phyloP scores from a whole-genome alignment of 129 eudicot genomes.

The Dittrichia graveolens region DNA sequence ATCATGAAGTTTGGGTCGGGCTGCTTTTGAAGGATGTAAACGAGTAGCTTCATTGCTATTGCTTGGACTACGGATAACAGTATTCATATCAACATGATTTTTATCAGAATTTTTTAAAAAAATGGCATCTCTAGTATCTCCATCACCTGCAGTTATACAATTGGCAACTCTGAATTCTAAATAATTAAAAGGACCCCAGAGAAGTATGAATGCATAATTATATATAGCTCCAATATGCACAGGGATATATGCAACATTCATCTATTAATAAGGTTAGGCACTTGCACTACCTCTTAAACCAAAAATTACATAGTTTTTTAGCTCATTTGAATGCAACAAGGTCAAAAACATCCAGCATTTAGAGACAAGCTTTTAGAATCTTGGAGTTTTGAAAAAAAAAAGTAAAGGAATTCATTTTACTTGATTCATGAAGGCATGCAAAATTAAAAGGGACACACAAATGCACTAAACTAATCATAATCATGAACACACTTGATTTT shows the following conservation, averaged over 20 bases:
- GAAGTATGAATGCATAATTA: slow-evolving; percentile 7
- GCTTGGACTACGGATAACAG: slow-evolving; percentile 53
- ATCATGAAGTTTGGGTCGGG: slow-evolving; percentile 51
- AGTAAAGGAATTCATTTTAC: neutral
- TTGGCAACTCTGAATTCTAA: slow-evolving; percentile 1
- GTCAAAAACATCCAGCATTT: neutral
- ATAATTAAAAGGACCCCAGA: neutral
- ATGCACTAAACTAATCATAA: slow-evolving; percentile 8
- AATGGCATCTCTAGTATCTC: slow-evolving; percentile 50
- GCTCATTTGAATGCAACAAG: neutral
- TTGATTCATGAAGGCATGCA: slow-evolving; percentile 1
- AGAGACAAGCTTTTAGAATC: neutral
- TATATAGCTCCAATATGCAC: neutral
- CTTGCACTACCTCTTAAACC: neutral
- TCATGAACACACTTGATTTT: slow-evolving; percentile 4
- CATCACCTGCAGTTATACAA: slow-evolving; percentile 54
- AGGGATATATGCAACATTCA: slow-evolving; percentile 11
- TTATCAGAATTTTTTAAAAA: slow-evolving; percentile 50
- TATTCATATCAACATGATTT: slow-evolving; percentile 37
- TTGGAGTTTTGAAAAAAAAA: neutral
- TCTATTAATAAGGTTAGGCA: slow-evolving; percentile 8
- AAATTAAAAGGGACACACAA: slow-evolving; percentile 2
- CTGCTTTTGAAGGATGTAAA: slow-evolving; percentile 42
- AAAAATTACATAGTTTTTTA: neutral
- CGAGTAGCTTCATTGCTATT: slow-evolving; percentile 50